These are phyloP conservation scores for Thalia dealbata DNA, from an alignment of 176 grass and related monocot genomes.

Conservation along the genomic window DNA sequence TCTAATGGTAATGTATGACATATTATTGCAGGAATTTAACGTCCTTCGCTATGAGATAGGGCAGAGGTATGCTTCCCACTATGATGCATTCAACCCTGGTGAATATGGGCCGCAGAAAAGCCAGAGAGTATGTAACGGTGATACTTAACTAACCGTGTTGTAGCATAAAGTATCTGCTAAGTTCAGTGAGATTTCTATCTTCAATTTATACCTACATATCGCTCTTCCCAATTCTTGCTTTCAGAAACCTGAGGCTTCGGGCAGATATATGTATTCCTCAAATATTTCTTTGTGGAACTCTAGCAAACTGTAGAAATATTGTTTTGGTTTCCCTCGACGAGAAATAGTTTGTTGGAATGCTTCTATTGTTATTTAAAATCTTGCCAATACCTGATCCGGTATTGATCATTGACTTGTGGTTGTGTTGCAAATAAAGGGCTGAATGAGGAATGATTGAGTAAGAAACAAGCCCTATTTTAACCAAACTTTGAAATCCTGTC, in stretches of 20 bases:
- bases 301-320: neutral
- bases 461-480: no score
- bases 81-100: constrained; percentile 84
- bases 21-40: constrained; percentile 66
- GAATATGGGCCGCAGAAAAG: constrained; percentile 92
- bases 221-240: neutral
- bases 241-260: neutral
- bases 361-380: neutral
- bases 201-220: neutral
- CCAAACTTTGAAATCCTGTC: no score
- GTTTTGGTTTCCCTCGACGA: neutral
- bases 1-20: neutral
- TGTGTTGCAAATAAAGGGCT: neutral
- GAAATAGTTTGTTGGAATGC: neutral
- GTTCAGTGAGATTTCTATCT: neutral
- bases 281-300: neutral
- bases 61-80: constrained; percentile 89
- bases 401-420: neutral
- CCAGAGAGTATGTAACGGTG: constrained; percentile 53
- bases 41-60: constrained; percentile 82
- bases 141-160: neutral
- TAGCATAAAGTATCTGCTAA: neutral
- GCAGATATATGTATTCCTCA: no score
- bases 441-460: neutral
- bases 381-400: neutral